phyloP scores from a whole-genome alignment of 345 rosid species.

The Acer saccharum region DNA sequence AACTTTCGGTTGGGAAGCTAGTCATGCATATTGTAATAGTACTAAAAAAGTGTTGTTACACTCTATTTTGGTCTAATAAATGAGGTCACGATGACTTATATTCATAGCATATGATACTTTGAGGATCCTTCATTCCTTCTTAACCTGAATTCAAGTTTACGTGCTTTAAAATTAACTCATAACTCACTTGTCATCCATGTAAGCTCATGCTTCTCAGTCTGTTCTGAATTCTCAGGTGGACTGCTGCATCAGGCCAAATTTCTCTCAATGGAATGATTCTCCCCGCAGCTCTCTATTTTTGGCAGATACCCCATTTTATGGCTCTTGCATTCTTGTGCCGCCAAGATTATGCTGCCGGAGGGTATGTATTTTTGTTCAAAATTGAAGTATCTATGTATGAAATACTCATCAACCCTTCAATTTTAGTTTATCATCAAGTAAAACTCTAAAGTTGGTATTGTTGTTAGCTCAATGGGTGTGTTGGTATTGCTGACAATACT shows the following conservation, averaged over 20 bases:
- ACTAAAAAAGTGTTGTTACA: neutral
- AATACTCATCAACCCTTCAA: neutral
- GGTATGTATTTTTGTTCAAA: slow-evolving; percentile 52
- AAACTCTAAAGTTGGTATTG: neutral
- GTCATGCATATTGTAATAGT: neutral
- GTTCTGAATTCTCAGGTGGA: slow-evolving; percentile 65
- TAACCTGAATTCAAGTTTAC: neutral
- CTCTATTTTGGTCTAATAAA: neutral
- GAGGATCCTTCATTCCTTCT: neutral
- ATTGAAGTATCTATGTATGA: neutral
- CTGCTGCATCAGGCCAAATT: slow-evolving; percentile 81
- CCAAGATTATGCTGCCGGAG: slow-evolving; percentile 92
- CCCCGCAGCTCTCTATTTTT: slow-evolving; percentile 92
- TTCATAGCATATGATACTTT: neutral
- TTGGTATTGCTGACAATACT: neutral
- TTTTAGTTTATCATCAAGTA: neutral
- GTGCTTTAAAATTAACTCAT: slow-evolving; percentile 1
- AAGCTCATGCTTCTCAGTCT: slow-evolving; percentile 14
- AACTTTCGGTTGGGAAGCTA: neutral
- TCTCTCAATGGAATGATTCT: slow-evolving; percentile 73
- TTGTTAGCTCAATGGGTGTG: neutral
- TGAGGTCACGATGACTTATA: neutral
- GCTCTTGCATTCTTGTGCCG: slow-evolving; percentile 90
- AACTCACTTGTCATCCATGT: neutral
- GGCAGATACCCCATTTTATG: slow-evolving; percentile 99